Evolutionary conservation across 1,139 yeast genomes (phyloP).

Genomic region (Taphrina sp.): DNA sequence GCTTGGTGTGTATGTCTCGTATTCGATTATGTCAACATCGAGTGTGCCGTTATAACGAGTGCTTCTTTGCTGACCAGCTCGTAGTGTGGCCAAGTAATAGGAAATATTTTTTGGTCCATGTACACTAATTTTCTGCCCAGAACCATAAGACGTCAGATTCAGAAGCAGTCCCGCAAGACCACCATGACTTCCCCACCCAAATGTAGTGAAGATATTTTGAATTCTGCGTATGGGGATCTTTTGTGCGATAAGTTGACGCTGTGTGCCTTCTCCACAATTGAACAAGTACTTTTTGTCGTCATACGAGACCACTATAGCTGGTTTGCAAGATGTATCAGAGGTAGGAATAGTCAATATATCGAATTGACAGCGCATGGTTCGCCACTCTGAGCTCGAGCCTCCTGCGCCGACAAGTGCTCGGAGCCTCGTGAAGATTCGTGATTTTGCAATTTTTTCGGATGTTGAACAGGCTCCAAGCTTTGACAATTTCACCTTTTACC

Average conservation of each 20-base stretch:
- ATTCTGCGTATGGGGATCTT: constrained; percentile 17
- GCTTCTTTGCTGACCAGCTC: constrained; percentile 23
- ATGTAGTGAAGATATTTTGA: constrained; percentile 17
- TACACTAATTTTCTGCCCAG: constrained; percentile 2
- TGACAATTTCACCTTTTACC: too few species aligned
- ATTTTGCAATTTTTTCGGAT: constrained; percentile 7
- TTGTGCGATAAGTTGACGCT: constrained; percentile 20
- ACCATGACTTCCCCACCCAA: constrained; percentile 33
- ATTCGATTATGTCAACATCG: constrained; percentile 10
- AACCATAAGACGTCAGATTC: not conserved
- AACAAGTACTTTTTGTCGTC: constrained; percentile 31
- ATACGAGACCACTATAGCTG: constrained; percentile 24
- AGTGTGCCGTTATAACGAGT: not conserved
- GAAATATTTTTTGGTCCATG: constrained; percentile 30
- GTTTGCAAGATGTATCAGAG: constrained; percentile 16
- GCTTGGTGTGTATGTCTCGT: not conserved
- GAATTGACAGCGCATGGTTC: constrained; percentile 6
- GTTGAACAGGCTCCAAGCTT: too few species aligned
- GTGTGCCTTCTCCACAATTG: constrained; percentile 32
- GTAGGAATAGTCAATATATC: constrained; percentile 22
- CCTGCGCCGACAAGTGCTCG: constrained; percentile 23
- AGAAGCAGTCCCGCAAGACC: constrained; percentile 30
- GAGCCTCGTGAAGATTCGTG: constrained; percentile 21
- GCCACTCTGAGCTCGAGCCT: not conserved
- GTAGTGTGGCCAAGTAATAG: constrained; percentile 20